These are phyloP conservation scores for Echeveria elegans DNA, from an alignment of 164 flowering plant species.

Conservation along the genomic window DNA sequence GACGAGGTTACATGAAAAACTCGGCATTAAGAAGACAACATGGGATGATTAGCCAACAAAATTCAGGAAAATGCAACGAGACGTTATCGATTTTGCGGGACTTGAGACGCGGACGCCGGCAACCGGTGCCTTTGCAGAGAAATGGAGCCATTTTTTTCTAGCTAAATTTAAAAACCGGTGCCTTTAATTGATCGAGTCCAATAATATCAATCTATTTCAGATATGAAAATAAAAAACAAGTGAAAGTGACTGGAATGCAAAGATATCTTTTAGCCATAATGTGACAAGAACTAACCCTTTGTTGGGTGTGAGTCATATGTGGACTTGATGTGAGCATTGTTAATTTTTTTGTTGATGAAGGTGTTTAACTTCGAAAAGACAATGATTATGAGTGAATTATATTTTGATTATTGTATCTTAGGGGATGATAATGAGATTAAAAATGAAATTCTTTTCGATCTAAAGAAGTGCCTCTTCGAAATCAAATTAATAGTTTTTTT, in stretches of 20 bases:
- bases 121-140: background rate
- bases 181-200: background rate
- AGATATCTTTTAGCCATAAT: background rate
- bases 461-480: background rate
- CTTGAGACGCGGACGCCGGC: background rate
- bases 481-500: background rate
- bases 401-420: background rate
- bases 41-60: background rate
- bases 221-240: background rate
- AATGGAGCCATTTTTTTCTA: background rate
- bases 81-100: background rate
- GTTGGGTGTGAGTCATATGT: conserved; percentile 1
- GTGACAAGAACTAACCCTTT: background rate
- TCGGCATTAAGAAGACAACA: background rate
- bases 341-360: background rate
- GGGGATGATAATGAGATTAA: background rate
- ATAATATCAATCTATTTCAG: background rate
- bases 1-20: background rate
- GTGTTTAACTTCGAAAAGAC: background rate
- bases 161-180: background rate
- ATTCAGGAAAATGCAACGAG: background rate
- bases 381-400: background rate
- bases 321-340: background rate
- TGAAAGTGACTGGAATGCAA: background rate
- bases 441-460: background rate